Evolutionary conservation across 805 yeast genomes (phyloP).

Genomic region (Nadsonia fulvescens): DNA sequence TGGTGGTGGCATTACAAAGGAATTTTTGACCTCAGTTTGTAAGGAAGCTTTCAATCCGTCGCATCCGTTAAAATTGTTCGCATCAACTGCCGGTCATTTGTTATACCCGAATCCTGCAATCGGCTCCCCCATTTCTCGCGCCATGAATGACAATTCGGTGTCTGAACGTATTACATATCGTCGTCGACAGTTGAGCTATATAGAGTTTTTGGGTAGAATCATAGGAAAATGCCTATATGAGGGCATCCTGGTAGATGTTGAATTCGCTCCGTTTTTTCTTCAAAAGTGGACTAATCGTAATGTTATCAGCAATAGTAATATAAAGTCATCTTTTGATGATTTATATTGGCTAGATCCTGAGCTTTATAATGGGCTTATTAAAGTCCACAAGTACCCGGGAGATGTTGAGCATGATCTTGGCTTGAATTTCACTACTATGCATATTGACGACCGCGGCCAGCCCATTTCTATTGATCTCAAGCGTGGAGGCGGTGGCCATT

Average conservation of each 20-base stretch:
- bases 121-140: not conserved
- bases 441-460: slow-evolving; percentile 20
- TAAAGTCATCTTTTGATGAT: slow-evolving; percentile 54
- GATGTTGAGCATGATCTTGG: slow-evolving; percentile 38
- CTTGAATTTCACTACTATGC: slow-evolving; percentile 48
- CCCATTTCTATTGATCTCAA: slow-evolving; percentile 33
- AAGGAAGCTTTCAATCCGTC: slow-evolving; percentile 42
- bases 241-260: slow-evolving; percentile 58
- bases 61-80: slow-evolving; percentile 22
- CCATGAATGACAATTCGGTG: slow-evolving; percentile 6
- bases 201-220: slow-evolving; percentile 59
- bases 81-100: slow-evolving; percentile 33
- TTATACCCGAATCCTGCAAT: slow-evolving; percentile 54
- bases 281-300: slow-evolving; percentile 49
- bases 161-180: slow-evolving; percentile 10
- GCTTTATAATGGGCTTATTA: slow-evolving; percentile 31
- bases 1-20: slow-evolving; percentile 94
- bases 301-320: slow-evolving; percentile 11
- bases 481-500: slow-evolving; percentile 36
- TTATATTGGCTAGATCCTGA: slow-evolving; percentile 51
- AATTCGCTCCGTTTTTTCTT: slow-evolving; percentile 74
- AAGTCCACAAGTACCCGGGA: slow-evolving; percentile 35
- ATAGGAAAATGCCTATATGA: slow-evolving; percentile 84
- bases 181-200: slow-evolving; percentile 18
- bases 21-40: slow-evolving; percentile 58